These are phyloP conservation scores for Coemansia furcata DNA, from an alignment of 192 early-diverging fungal genomes.

Conservation along the genomic window DNA sequence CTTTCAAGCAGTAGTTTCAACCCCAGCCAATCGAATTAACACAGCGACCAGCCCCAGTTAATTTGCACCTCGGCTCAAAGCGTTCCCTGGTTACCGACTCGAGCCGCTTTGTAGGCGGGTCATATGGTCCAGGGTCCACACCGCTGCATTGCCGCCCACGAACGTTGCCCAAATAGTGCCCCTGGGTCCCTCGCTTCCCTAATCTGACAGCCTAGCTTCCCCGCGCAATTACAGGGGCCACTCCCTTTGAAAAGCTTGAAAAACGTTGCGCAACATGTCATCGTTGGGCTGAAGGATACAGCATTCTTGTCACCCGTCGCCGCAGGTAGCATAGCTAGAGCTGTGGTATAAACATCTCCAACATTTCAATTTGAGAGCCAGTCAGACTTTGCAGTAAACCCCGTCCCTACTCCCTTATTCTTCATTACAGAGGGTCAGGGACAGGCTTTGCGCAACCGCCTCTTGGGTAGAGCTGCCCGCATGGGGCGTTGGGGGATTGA, in stretches of 20 bases:
- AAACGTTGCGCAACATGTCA: background rate
- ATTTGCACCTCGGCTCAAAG: background rate
- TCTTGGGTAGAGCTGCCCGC: background rate
- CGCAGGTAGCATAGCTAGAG: background rate
- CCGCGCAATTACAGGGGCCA: background rate
- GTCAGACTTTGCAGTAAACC: background rate
- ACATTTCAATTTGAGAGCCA: background rate
- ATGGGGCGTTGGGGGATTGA: background rate
- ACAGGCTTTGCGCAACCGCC: background rate
- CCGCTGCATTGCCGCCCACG: background rate
- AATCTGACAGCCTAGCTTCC: background rate
- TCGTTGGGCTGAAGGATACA: background rate
- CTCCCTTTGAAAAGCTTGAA: background rate
- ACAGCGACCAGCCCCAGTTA: background rate
- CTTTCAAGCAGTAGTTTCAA: background rate
- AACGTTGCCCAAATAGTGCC: background rate
- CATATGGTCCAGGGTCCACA: constrained; percentile 1
- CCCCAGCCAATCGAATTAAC: background rate
- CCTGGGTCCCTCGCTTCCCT: background rate
- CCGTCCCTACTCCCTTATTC: background rate
- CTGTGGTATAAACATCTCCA: background rate
- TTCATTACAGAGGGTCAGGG: background rate
- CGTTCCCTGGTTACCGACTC: background rate
- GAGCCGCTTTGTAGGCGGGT: background rate
- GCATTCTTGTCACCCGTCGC: background rate